These are phyloP conservation scores for Sporisorium graminicola DNA, from an alignment of 1,284 basidiomycete genomes.

Conservation along the genomic window DNA sequence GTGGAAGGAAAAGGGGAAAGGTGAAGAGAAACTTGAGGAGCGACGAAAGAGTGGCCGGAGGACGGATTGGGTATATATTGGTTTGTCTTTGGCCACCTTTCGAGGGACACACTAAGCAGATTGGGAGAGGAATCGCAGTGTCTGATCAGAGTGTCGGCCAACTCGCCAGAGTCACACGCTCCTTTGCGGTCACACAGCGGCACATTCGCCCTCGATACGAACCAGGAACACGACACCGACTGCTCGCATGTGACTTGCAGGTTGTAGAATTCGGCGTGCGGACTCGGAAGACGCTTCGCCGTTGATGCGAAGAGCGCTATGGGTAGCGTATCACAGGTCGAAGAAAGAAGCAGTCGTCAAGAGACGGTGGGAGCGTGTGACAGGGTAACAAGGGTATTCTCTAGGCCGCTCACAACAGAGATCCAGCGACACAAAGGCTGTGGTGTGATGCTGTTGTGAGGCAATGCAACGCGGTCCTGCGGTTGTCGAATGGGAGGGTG, in stretches of 20 bases:
- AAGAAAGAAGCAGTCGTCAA: too few relatives aligned
- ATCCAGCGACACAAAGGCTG: too few relatives aligned
- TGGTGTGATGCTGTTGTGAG: too few relatives aligned
- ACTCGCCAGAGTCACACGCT: not conserved
- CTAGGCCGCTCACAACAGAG: not conserved
- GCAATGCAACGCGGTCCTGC: too few relatives aligned
- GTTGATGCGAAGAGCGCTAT: not conserved
- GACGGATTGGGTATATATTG: not conserved
- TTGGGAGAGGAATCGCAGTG: not conserved
- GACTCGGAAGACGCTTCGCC: constrained; percentile 2
- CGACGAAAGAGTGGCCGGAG: too few relatives aligned
- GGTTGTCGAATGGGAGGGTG: not conserved
- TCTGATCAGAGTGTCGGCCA: not conserved
- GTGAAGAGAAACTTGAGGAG: not conserved
- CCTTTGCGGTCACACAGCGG: not conserved
- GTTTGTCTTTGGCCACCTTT: not conserved
- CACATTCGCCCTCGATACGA: not conserved
- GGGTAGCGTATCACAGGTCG: not conserved
- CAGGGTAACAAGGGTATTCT: too few relatives aligned
- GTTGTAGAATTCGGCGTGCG: not conserved
- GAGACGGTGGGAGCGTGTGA: too few relatives aligned
- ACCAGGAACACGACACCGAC: not conserved
- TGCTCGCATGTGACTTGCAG: constrained; percentile 4
- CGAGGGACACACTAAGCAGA: not conserved
- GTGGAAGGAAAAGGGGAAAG: not conserved